These are phyloP conservation scores for Penicillium frequentans DNA, from an alignment of 2,329 filamentous ascomycete species.

Conservation along the genomic window DNA sequence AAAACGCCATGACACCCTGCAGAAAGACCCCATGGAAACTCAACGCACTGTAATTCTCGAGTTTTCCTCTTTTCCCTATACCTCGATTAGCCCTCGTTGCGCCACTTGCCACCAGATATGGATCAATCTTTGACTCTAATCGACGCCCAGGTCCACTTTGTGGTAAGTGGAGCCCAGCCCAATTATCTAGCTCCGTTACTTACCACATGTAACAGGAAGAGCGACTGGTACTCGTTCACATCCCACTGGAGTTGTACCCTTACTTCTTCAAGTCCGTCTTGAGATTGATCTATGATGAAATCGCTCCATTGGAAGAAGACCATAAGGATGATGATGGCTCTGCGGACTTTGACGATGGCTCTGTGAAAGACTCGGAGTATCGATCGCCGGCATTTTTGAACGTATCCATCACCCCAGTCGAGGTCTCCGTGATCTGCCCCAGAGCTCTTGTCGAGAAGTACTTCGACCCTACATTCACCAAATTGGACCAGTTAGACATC, in stretches of 20 bases:
- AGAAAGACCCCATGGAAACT: neutral
- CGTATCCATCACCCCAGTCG: conserved; percentile 85
- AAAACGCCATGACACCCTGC: neutral
- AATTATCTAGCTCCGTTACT: neutral
- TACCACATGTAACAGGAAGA: conserved; percentile 63
- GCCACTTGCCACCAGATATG: conserved; percentile 7
- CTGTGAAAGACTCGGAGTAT: conserved; percentile 39
- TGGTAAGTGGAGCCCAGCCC: conserved; percentile 13
- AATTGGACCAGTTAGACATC: conserved; percentile 52
- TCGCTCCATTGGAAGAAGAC: conserved; percentile 38
- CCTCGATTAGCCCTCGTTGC: neutral
- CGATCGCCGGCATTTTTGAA: conserved; percentile 80
- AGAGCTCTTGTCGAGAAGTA: conserved; percentile 70
- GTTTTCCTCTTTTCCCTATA: neutral
- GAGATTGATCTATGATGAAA: conserved; percentile 72
- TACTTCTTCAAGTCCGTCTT: conserved; percentile 83
- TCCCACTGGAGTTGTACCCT: conserved; percentile 75
- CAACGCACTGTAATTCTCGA: neutral
- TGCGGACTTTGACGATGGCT: conserved; percentile 31
- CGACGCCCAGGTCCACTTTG: conserved; percentile 25
- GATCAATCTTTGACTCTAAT: conserved; percentile 23
- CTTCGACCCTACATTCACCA: conserved; percentile 69
- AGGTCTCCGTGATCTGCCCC: conserved; percentile 90
- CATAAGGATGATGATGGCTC: conserved; percentile 41
- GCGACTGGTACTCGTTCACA: conserved; percentile 83